Conservation (phyloP, 225 moss, liverwort and hornwort species). For the Ulota crispa region DNA sequence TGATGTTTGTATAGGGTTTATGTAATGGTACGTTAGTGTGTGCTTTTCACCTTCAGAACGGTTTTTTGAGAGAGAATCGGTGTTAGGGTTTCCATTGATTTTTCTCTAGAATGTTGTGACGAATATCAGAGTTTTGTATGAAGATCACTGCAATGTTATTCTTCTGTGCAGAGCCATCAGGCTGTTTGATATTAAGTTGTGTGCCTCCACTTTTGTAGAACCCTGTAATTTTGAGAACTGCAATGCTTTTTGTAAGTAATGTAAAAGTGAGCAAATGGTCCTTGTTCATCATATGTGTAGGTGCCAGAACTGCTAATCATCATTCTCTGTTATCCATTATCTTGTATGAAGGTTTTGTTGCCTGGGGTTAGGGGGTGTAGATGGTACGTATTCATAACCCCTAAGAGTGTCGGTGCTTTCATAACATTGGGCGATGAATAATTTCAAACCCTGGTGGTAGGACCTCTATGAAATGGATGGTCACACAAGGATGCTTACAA, state of each 20-base stretch:
- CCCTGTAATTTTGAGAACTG: background rate
- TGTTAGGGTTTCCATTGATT: background rate
- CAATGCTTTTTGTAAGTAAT: background rate
- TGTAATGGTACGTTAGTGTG: slow-evolving; percentile 2
- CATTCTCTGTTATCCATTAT: too few species aligned
- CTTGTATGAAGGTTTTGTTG: background rate
- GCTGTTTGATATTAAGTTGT: background rate
- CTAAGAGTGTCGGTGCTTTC: background rate
- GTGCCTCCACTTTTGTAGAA: background rate
- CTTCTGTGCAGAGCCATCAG: background rate
- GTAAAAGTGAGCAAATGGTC: background rate
- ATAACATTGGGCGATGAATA: too few species aligned
- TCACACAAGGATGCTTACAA: too few species aligned
- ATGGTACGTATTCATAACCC: too few species aligned
- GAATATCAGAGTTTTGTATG: background rate
- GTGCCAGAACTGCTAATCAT: too few species aligned
- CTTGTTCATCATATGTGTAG: too few species aligned
- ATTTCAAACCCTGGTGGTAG: too few species aligned
- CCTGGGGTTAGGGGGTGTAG: background rate
- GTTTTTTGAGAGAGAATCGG: background rate
- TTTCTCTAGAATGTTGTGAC: background rate
- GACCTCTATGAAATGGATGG: too few species aligned
- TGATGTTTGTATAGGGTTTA: slow-evolving; percentile 35
- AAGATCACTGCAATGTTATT: background rate
- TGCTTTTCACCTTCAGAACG: background rate